A percentile compares a stretch with the other conserved stretches of the same genome.
phyloP scores from a whole-genome alignment of 148 eudicot species.

The Euryodendron excelsum region DNA sequence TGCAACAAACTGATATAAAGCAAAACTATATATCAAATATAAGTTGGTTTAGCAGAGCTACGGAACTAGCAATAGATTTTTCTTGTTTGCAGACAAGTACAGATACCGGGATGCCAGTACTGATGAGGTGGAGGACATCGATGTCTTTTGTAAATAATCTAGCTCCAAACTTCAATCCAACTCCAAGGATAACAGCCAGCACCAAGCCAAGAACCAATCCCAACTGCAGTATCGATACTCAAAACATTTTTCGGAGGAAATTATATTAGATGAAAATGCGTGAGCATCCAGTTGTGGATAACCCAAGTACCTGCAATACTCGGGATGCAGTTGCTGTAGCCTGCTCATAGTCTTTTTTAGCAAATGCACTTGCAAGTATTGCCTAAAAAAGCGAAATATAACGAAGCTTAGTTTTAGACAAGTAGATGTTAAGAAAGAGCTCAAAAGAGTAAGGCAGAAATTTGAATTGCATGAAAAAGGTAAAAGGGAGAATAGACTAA shows the following conservation, averaged over 20 bases:
- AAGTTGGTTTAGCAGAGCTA: background rate
- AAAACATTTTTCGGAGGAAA: background rate
- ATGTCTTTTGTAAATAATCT: slow-evolving; percentile 57
- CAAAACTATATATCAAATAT: background rate
- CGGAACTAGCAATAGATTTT: background rate
- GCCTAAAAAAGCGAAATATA: slow-evolving; percentile 31
- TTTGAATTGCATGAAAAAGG: too few relatives aligned
- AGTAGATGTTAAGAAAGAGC: too few relatives aligned
- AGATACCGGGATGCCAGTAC: slow-evolving; percentile 66
- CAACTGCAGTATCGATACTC: slow-evolving; percentile 39
- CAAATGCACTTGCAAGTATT: slow-evolving; percentile 64
- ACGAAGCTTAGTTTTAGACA: too few relatives aligned
- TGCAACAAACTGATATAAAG: slow-evolving; percentile 60
- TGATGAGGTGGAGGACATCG: slow-evolving; percentile 53
- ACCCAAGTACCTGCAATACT: slow-evolving; percentile 48
- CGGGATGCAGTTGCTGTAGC: slow-evolving; percentile 48
- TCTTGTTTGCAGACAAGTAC: background rate
- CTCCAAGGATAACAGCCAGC: slow-evolving; percentile 49
- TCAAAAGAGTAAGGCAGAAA: too few relatives aligned
- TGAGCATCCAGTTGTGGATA: background rate
- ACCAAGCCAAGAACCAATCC: slow-evolving; percentile 56
- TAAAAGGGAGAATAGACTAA: too few relatives aligned
- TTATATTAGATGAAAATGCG: background rate
- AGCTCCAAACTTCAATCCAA: slow-evolving; percentile 59
- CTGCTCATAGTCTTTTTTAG: slow-evolving; percentile 48